These are phyloP conservation scores for Graphilbum sp. DNA, from an alignment of 2,329 filamentous ascomycete species.

Conservation along the genomic window DNA sequence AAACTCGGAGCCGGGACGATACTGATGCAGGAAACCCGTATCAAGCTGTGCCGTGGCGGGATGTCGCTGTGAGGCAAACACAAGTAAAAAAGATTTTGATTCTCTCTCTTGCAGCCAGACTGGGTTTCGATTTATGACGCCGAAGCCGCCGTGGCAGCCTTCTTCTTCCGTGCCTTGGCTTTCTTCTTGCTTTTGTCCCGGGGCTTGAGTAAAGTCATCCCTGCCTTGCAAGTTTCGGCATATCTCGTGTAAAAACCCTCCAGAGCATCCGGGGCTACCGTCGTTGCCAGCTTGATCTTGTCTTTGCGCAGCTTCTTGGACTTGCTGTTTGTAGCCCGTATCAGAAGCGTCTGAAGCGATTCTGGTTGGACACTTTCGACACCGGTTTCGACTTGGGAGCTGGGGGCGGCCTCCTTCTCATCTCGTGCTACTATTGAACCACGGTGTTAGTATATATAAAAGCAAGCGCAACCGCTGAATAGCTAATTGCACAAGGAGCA, in stretches of 20 bases:
- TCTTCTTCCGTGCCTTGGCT: constrained; percentile 61
- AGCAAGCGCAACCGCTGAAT: too few species aligned
- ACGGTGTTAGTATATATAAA: neutral
- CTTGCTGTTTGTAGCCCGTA: constrained; percentile 74
- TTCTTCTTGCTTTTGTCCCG: constrained; percentile 79
- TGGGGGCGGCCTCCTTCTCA: neutral
- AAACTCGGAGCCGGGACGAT: too few species aligned
- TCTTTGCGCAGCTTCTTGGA: constrained; percentile 36
- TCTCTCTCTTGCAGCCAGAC: too few species aligned
- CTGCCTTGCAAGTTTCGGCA: constrained; percentile 77
- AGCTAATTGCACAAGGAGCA: too few species aligned
- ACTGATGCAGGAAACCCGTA: too few species aligned
- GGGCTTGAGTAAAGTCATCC: constrained; percentile 84
- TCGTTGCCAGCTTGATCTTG: constrained; percentile 64
- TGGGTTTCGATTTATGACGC: neutral
- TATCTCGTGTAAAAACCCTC: constrained; percentile 73
- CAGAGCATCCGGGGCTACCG: constrained; percentile 60
- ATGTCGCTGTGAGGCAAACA: too few species aligned
- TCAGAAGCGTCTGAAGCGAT: constrained; percentile 52
- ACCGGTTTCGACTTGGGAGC: neutral
- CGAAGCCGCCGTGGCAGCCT: constrained; percentile 18
- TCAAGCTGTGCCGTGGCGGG: too few species aligned
- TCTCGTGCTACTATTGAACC: constrained; percentile 3
- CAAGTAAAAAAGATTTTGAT: too few species aligned
- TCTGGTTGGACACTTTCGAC: constrained; percentile 20